Conservation (phyloP, 2,329 filamentous ascomycete species). For the Claviceps cyperi region DNA sequence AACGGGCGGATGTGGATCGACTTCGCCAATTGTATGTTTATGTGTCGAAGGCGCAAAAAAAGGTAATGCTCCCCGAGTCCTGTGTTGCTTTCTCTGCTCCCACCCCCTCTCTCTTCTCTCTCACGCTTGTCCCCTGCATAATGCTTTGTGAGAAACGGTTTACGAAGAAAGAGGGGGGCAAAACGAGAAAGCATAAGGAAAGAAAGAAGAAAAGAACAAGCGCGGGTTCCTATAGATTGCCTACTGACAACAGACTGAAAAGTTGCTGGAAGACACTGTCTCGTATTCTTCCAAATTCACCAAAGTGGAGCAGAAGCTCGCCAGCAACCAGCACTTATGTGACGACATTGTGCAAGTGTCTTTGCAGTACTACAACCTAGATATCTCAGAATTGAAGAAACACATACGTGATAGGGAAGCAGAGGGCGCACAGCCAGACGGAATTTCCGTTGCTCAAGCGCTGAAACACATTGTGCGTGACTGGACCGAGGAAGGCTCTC, state of each 20-base stretch:
- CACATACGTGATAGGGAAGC: conserved; percentile 25
- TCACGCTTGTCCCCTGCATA: too few relatives aligned
- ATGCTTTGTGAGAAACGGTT: too few relatives aligned
- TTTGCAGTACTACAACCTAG: conserved; percentile 31
- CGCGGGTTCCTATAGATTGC: too few relatives aligned
- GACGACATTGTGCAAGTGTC: conserved; percentile 29
- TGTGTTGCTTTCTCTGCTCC: neutral
- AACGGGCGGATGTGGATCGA: conserved; percentile 22
- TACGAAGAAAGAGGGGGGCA: too few relatives aligned
- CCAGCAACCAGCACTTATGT: conserved; percentile 30
- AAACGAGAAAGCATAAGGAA: too few relatives aligned
- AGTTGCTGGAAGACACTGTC: conserved; percentile 40
- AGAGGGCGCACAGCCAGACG: conserved; percentile 26
- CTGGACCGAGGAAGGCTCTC: conserved; percentile 33
- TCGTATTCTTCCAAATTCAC: conserved; percentile 41
- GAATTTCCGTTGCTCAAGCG: conserved; percentile 34
- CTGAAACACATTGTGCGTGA: conserved; percentile 44
- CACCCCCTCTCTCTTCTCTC: too few relatives aligned
- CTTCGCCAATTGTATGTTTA: conserved; percentile 22
- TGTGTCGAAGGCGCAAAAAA: conserved; percentile 19
- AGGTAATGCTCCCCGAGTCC: conserved; percentile 7
- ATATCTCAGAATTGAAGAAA: conserved; percentile 27
- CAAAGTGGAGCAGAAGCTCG: conserved; percentile 26
- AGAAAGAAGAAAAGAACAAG: too few relatives aligned
- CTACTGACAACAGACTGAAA: neutral